Conservation (phyloP, 805 yeast species). For the Lipomyces starkeyi region DNA sequence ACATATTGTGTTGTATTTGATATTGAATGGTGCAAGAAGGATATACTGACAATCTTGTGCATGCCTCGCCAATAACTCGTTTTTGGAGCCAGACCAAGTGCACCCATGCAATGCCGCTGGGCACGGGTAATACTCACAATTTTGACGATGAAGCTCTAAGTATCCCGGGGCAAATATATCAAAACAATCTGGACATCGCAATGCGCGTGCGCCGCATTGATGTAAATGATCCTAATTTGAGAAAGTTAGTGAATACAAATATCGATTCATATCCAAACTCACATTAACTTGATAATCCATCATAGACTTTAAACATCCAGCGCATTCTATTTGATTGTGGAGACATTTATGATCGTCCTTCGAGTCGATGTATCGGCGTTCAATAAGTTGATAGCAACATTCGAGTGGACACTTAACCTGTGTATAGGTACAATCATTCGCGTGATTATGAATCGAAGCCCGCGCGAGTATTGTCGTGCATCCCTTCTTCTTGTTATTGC, state of each 20-base stretch:
- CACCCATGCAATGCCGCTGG: neutral
- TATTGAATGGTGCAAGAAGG: neutral
- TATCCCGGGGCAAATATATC: neutral
- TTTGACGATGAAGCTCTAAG: slow-evolving; percentile 1
- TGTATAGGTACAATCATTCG: neutral
- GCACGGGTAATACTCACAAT: neutral
- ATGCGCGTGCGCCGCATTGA: neutral
- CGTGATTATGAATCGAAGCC: neutral
- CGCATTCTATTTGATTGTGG: neutral
- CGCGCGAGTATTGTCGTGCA: neutral
- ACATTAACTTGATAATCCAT: neutral
- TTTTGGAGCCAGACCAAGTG: slow-evolving; percentile 1
- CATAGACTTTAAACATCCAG: neutral
- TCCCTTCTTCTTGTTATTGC: neutral
- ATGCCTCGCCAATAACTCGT: neutral
- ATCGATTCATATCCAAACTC: neutral
- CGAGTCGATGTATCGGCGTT: slow-evolving; percentile 1
- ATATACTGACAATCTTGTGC: slow-evolving; percentile 1
- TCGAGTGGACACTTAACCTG: neutral
- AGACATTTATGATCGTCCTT: neutral
- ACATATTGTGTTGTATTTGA: neutral
- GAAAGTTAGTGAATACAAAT: neutral
- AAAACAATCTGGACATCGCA: slow-evolving; percentile 2
- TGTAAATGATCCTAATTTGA: neutral
- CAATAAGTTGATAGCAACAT: neutral